A percentile compares a stretch with the other conserved stretches of the same genome.
Conservation (phyloP, 108 stramenopile species). For the Seminavis robusta region DNA sequence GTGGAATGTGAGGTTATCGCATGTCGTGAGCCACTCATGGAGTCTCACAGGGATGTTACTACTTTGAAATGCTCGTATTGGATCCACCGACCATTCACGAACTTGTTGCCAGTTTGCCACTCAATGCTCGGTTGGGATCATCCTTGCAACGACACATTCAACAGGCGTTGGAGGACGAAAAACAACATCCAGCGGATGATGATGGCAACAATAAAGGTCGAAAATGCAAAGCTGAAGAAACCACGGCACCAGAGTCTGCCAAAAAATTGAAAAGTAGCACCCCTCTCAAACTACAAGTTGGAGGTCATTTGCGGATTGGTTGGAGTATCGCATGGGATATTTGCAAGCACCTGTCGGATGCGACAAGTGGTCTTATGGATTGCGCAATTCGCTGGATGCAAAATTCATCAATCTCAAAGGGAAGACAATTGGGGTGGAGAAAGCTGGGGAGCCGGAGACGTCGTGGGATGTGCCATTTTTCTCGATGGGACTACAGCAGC, state of each 20-base stretch:
- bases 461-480: conserved; percentile 87
- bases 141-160: conserved; percentile 47
- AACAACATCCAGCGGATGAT: conserved; percentile 6
- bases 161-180: conserved; percentile 28
- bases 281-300: conserved; percentile 15
- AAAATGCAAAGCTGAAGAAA: neutral
- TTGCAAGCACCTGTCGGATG: conserved; percentile 96
- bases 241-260: too few species aligned
- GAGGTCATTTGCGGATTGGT: conserved; percentile 79
- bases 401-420: conserved; percentile 59
- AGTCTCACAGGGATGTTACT: too few species aligned
- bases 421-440: conserved; percentile 81
- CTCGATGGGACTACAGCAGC: conserved; percentile 18
- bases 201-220: neutral
- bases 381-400: conserved; percentile 84
- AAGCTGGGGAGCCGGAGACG: conserved; percentile 81
- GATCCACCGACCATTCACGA: too few species aligned
- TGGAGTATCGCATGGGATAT: conserved; percentile 85
- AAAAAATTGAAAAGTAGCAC: neutral
- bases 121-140: conserved; percentile 36
- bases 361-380: conserved; percentile 88
- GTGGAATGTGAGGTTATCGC: conserved; percentile 79
- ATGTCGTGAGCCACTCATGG: conserved; percentile 62
- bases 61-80: too few species aligned
- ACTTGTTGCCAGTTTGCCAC: conserved; percentile 27